Evolutionary conservation across 805 yeast species (phyloP).

Genomic region (Lipomyces sp.): DNA sequence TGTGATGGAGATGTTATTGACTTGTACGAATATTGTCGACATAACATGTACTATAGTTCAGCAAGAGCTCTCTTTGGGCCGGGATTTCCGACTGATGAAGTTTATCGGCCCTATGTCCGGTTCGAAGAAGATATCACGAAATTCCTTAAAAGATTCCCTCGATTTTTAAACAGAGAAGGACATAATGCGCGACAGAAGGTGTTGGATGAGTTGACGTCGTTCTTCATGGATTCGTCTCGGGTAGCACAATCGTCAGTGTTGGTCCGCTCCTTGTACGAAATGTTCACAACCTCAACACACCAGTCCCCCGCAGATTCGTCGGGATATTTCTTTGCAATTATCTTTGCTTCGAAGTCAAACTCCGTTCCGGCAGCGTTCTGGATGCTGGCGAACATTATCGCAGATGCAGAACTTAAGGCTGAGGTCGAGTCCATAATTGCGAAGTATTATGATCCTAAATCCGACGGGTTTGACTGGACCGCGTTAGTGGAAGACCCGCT

Average conservation of each 20-base stretch:
- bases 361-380: conserved; percentile 32
- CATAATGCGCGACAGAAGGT: conserved; percentile 25
- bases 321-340: conserved; percentile 25
- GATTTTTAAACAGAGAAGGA: conserved; percentile 20
- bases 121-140: conserved; percentile 27
- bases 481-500: conserved; percentile 16
- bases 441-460: conserved; percentile 13
- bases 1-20: conserved; percentile 5
- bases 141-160: conserved; percentile 22
- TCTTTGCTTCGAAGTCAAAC: conserved; percentile 29
- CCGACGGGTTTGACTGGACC: conserved; percentile 23
- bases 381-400: conserved; percentile 20
- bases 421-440: conserved; percentile 17
- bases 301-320: conserved; percentile 19
- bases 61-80: conserved; percentile 27
- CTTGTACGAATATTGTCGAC: conserved; percentile 9
- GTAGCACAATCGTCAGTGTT: conserved; percentile 15
- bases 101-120: conserved; percentile 15
- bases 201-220: conserved; percentile 18
- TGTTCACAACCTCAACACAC: conserved; percentile 1
- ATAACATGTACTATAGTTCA: conserved; percentile 17
- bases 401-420: conserved; percentile 14
- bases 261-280: conserved; percentile 10
- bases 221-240: conserved; percentile 10
- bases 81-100: conserved; percentile 21